A percentile compares a stretch with the other conserved stretches of the same genome.
Evolutionary conservation across 352 stramenopile species (phyloP).

Genomic region (Blastocystis sp.): DNA sequence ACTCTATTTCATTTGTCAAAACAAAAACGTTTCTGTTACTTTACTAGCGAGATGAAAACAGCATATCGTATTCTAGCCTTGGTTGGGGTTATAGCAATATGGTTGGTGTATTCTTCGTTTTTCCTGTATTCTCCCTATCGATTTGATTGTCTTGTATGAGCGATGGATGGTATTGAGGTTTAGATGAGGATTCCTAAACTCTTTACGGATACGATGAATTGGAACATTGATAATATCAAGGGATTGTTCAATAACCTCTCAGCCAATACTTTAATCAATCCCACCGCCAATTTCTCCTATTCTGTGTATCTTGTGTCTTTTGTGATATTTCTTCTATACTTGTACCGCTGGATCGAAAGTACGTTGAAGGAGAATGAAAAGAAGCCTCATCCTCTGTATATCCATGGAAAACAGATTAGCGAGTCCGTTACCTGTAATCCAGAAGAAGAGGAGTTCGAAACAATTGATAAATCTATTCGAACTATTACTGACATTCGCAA

Average conservation of each 20-base stretch:
- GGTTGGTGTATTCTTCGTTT: conserved; percentile 7
- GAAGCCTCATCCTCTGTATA: conserved; percentile 25
- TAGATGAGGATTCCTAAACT: not conserved
- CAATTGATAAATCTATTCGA: conserved; percentile 29
- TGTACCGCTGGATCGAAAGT: not conserved
- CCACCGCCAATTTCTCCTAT: not conserved
- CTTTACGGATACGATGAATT: not conserved
- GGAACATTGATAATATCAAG: not conserved
- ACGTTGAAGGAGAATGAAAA: not conserved
- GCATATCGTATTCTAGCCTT: conserved; percentile 66
- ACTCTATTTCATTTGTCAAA: not conserved
- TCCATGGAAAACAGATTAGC: conserved; percentile 14
- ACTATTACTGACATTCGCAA: conserved; percentile 70
- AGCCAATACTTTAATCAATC: conserved; percentile 44
- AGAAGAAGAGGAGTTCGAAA: not conserved
- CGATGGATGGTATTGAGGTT: not conserved
- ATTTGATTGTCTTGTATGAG: conserved; percentile 63
- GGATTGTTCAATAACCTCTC: not conserved
- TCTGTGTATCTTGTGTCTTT: conserved; percentile 41
- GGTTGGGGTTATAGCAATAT: conserved; percentile 66
- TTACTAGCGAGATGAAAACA: not conserved
- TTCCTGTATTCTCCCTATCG: not conserved
- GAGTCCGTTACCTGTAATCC: conserved; percentile 51
- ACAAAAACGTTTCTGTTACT: not conserved
- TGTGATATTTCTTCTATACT: not conserved